Evolutionary conservation across 306 rosid genomes (phyloP).

Genomic region (Fragaria iinumae): DNA sequence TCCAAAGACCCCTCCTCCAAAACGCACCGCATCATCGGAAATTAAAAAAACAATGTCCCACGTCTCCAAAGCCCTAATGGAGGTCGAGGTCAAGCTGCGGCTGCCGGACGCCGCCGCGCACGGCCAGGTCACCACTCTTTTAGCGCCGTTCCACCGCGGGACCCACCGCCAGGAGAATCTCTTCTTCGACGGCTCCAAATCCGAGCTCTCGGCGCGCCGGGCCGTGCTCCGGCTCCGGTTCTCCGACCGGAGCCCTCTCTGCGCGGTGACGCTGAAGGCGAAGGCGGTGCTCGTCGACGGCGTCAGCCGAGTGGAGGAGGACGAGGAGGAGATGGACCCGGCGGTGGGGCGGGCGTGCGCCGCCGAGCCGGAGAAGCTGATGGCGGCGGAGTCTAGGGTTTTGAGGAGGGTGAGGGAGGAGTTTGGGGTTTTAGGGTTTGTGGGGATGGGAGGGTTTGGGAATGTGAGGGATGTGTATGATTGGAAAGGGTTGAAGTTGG

Average conservation of each 20-base stretch:
- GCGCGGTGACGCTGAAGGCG: slow-evolving; percentile 73
- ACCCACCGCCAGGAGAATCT: slow-evolving; percentile 76
- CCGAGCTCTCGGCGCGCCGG: slow-evolving; percentile 55
- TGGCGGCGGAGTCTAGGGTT: slow-evolving; percentile 61
- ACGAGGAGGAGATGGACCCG: slow-evolving; percentile 72
- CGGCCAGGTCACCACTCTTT: slow-evolving; percentile 38
- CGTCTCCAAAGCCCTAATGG: slow-evolving; percentile 28
- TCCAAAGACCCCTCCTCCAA: slow-evolving; percentile 36
- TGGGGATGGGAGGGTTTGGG: slow-evolving; percentile 73
- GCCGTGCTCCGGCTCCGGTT: slow-evolving; percentile 79
- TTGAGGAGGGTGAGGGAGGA: slow-evolving; percentile 69
- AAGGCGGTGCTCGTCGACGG: slow-evolving; percentile 69
- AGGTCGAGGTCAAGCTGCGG: slow-evolving; percentile 69
- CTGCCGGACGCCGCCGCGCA: slow-evolving; percentile 52
- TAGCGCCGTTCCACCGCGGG: slow-evolving; percentile 51
- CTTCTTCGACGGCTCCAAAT: slow-evolving; percentile 75
- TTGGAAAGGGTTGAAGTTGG: slow-evolving; percentile 88
- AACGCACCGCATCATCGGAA: slow-evolving; percentile 37
- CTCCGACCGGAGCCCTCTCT: slow-evolving; percentile 49
- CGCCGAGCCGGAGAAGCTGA: slow-evolving; percentile 56
- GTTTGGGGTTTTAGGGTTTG: slow-evolving; percentile 60
- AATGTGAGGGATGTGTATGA: slow-evolving; percentile 80
- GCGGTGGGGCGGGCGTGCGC: slow-evolving; percentile 55
- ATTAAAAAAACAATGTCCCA: background rate
- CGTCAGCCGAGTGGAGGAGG: slow-evolving; percentile 90